phyloP scores from a whole-genome alignment of 2,329 filamentous ascomycete genomes.

The Alternaria burnsii region DNA sequence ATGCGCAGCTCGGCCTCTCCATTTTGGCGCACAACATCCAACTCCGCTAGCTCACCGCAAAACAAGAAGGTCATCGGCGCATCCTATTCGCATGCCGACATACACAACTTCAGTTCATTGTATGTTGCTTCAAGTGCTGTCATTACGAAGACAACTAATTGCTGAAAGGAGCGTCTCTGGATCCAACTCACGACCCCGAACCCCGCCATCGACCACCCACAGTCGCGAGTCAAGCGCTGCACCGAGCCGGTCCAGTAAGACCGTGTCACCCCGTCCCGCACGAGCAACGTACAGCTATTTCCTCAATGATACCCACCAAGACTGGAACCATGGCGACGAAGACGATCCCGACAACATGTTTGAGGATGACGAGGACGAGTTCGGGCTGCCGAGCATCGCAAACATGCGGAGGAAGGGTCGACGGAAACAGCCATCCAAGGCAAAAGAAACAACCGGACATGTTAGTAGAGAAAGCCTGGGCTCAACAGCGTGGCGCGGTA shows the following conservation, averaged over 20 bases:
- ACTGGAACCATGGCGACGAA: conserved; percentile 78
- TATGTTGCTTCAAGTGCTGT: conserved; percentile 53
- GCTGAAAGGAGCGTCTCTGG: conserved; percentile 65
- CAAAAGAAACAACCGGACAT: conserved; percentile 55
- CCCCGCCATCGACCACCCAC: conserved; percentile 72
- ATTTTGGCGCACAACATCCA: conserved; percentile 77
- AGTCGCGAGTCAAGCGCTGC: conserved; percentile 66
- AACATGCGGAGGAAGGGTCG: conserved; percentile 81
- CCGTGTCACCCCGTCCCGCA: conserved; percentile 66
- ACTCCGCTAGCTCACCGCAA: conserved; percentile 54
- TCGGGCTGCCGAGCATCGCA: conserved; percentile 89
- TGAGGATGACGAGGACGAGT: conserved; percentile 93
- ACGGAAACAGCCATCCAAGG: conserved; percentile 55
- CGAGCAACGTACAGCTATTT: conserved; percentile 82
- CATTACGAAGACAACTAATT: conserved; percentile 19
- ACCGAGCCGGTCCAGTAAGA: conserved; percentile 61
- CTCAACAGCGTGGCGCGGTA: conserved; percentile 63
- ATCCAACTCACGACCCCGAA: conserved; percentile 73
- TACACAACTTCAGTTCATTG: conserved; percentile 86
- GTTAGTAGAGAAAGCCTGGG: conserved; percentile 29
- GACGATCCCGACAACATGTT: conserved; percentile 75
- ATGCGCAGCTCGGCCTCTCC: conserved; percentile 78
- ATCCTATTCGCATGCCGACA: conserved; percentile 94
- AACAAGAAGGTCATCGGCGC: conserved; percentile 84
- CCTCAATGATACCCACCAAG: conserved; percentile 80